These are phyloP conservation scores for Orbilia blumenaviensis DNA, from an alignment of 2,329 filamentous ascomycete species.

Conservation along the genomic window DNA sequence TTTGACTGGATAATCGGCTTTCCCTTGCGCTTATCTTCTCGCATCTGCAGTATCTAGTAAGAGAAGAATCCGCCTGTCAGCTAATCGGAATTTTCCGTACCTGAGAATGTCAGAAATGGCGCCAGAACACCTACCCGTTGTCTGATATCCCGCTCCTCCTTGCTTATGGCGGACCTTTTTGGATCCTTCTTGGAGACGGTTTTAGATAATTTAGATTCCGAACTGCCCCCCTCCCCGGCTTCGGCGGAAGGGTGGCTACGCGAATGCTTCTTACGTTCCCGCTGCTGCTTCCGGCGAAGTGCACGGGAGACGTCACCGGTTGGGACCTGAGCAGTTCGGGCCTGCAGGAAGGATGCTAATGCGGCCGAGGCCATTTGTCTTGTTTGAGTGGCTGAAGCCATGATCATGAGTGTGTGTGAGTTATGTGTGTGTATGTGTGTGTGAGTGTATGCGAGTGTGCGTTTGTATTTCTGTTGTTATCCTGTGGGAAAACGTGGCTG, in stretches of 20 bases:
- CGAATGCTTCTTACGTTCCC: conserved; percentile 35
- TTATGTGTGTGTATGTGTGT: neutral
- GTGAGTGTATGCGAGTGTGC: neutral
- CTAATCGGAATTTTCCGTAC: conserved; percentile 1
- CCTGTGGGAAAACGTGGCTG: neutral
- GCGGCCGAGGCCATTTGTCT: conserved; percentile 37
- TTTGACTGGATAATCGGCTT: conserved; percentile 39
- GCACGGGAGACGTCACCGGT: conserved; percentile 41
- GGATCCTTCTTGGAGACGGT: conserved; percentile 6
- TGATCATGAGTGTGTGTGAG: neutral
- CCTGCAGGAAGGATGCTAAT: conserved; percentile 30
- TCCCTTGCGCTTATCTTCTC: conserved; percentile 48
- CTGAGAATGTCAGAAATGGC: conserved; percentile 2
- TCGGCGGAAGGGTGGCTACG: conserved; percentile 12
- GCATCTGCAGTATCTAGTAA: conserved; percentile 38
- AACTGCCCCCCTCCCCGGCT: neutral
- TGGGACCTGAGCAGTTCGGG: conserved; percentile 36
- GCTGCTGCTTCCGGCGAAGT: conserved; percentile 44
- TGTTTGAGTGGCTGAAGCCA: conserved; percentile 41
- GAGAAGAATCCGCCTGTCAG: conserved; percentile 27
- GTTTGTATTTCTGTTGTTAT: neutral
- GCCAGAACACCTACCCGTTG: conserved; percentile 29
- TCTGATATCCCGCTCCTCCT: conserved; percentile 43
- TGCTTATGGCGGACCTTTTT: conserved; percentile 32
- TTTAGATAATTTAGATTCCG: neutral